These are phyloP conservation scores for Periconia macrospinosa DNA, from an alignment of 2,329 filamentous ascomycete species.

Conservation along the genomic window DNA sequence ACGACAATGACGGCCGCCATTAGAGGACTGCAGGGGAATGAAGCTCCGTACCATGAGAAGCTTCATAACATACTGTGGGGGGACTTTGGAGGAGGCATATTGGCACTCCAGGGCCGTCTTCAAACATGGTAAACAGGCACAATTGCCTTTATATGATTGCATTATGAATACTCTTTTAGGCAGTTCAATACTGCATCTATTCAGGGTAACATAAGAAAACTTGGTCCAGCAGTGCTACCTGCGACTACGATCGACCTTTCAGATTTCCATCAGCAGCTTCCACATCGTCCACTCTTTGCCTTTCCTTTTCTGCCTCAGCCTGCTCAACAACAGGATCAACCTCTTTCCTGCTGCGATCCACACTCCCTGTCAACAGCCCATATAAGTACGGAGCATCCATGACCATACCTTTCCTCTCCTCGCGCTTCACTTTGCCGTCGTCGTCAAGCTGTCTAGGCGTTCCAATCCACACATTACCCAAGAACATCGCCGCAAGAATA, in stretches of 20 bases:
- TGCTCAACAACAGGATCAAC: conserved; percentile 16
- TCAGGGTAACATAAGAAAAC: too few relatives aligned
- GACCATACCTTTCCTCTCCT: conserved; percentile 20
- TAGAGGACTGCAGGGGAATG: too few relatives aligned
- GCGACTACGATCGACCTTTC: conserved; percentile 6
- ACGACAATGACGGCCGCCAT: too few relatives aligned
- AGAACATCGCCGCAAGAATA: conserved; percentile 46
- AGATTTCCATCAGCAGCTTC: conserved; percentile 5
- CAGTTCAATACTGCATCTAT: too few relatives aligned
- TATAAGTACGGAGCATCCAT: conserved; percentile 21
- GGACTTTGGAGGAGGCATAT: too few relatives aligned
- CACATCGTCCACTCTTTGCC: conserved; percentile 9
- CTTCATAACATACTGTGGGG: too few relatives aligned
- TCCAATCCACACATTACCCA: conserved; percentile 59
- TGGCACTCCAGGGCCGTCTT: too few relatives aligned
- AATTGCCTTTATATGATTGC: too few relatives aligned
- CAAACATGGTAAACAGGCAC: too few relatives aligned
- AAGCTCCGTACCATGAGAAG: too few relatives aligned
- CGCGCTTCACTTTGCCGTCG: conserved; percentile 17
- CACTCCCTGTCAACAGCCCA: conserved; percentile 14
- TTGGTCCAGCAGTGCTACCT: neutral
- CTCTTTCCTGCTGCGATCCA: conserved; percentile 14
- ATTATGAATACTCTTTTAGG: too few relatives aligned
- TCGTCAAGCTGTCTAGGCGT: conserved; percentile 29
- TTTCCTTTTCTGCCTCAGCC: conserved; percentile 9